Conservation (phyloP, 441 rosid genomes). For the Croton laevigatus region DNA sequence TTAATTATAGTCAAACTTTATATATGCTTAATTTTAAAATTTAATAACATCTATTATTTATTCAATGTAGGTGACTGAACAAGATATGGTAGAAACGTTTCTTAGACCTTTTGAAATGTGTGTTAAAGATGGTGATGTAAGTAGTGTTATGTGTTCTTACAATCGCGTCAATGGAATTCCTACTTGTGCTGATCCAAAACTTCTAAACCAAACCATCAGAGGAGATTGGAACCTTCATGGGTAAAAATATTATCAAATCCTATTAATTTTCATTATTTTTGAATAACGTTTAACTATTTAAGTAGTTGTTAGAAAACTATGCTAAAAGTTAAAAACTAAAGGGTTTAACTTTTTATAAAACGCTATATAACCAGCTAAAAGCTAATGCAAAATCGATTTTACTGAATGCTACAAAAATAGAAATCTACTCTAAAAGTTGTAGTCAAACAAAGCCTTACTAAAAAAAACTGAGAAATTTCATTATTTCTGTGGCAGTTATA, state of each 20-base stretch:
- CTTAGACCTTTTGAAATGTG: constrained; percentile 64
- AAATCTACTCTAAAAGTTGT: too few relatives aligned
- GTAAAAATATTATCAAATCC: constrained; percentile 7
- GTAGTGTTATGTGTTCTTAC: constrained; percentile 74
- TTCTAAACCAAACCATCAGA: constrained; percentile 42
- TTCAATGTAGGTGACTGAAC: constrained; percentile 44
- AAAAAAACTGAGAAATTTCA: neutral
- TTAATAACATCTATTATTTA: too few relatives aligned
- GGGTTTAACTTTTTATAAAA: too few relatives aligned
- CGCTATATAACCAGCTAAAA: too few relatives aligned
- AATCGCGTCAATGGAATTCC: constrained; percentile 62
- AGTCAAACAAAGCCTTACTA: too few relatives aligned
- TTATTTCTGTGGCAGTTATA: constrained; percentile 29
- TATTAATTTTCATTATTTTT: neutral
- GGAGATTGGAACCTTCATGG: constrained; percentile 56
- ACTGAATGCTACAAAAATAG: too few relatives aligned
- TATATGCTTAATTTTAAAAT: neutral
- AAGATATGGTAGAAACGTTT: constrained; percentile 64
- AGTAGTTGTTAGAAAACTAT: too few relatives aligned
- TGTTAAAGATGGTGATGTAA: constrained; percentile 56
- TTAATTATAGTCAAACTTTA: too few relatives aligned
- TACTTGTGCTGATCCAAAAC: constrained; percentile 56
- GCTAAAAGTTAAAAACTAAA: too few relatives aligned
- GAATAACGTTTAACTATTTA: too few relatives aligned
- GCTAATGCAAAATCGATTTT: too few relatives aligned